These are phyloP conservation scores for Cryptococcus sp. DNA, from an alignment of 1,284 basidiomycete species.

Conservation along the genomic window DNA sequence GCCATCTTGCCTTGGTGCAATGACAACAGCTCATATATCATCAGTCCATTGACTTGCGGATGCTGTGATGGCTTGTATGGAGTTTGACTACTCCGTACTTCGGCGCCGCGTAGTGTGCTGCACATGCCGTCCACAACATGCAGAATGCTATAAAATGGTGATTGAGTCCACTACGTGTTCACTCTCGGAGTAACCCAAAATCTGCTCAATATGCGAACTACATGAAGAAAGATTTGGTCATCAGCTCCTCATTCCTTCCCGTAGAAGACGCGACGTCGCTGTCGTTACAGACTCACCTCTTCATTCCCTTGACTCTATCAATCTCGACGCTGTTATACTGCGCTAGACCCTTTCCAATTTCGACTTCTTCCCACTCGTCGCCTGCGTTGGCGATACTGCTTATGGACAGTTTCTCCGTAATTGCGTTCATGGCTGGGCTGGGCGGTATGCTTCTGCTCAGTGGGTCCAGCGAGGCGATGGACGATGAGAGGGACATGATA, in stretches of 20 bases:
- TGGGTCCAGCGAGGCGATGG: slow-evolving; percentile 52
- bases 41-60: no score
- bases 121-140: no score
- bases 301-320: slow-evolving; percentile 79
- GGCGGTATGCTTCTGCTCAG: slow-evolving; percentile 37
- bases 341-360: slow-evolving; percentile 89
- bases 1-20: no score
- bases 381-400: slow-evolving; percentile 14
- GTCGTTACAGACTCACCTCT: slow-evolving; percentile 65
- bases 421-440: slow-evolving; percentile 37
- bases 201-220: slow-evolving; percentile 76
- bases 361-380: slow-evolving; percentile 74
- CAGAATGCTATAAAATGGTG: slow-evolving; percentile 33
- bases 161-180: slow-evolving; percentile 96
- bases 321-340: slow-evolving; percentile 97
- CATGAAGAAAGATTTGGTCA: background rate
- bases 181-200: slow-evolving; percentile 90
- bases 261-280: background rate
- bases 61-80: no score
- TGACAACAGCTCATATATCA: no score
- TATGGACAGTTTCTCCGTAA: slow-evolving; percentile 23
- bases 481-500: slow-evolving; percentile 47
- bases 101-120: no score
- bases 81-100: no score
- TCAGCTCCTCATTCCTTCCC: slow-evolving; percentile 3